phyloP scores from a whole-genome alignment of 1,284 basidiomycete species.

The Testicularia cyperi region DNA sequence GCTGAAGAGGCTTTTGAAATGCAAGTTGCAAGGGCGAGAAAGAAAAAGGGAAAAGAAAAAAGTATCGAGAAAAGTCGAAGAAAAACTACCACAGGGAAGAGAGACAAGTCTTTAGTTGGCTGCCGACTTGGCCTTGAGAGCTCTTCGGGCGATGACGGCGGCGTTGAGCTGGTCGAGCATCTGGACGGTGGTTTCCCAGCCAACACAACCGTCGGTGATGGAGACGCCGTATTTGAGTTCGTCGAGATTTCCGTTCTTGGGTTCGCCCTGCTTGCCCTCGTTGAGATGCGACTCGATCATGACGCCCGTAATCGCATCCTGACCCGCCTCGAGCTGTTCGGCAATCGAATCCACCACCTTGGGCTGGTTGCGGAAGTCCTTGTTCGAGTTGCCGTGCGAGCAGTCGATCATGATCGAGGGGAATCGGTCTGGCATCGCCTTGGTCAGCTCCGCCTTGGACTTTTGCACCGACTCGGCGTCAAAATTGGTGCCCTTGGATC shows the following conservation, averaged over 20 bases:
- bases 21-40: too few relatives aligned
- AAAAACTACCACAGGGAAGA: too few relatives aligned
- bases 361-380: slow-evolving; percentile 60
- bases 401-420: slow-evolving; percentile 59
- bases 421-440: slow-evolving; percentile 45
- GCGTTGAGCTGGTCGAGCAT: slow-evolving; percentile 60
- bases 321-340: slow-evolving; percentile 75
- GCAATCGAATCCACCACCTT: slow-evolving; percentile 72
- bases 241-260: slow-evolving; percentile 52
- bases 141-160: slow-evolving; percentile 7
- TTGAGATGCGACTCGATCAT: slow-evolving; percentile 96
- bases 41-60: too few relatives aligned
- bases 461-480: slow-evolving; percentile 73
- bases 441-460: slow-evolving; percentile 71
- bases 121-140: too few relatives aligned
- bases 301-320: slow-evolving; percentile 82
- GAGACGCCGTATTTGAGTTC: slow-evolving; percentile 58
- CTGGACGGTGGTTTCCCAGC: slow-evolving; percentile 75
- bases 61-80: too few relatives aligned
- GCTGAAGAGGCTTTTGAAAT: too few relatives aligned
- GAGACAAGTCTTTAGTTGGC: too few relatives aligned
- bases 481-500: slow-evolving; percentile 62
- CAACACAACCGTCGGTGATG: slow-evolving; percentile 71
- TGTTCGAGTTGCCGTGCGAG: slow-evolving; percentile 59
- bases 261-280: slow-evolving; percentile 62